A percentile compares a stretch with the other conserved stretches of the same genome.
Evolutionary conservation across 1,284 basidiomycete genomes (phyloP).

Genomic region (Bondarzewia mesenterica): DNA sequence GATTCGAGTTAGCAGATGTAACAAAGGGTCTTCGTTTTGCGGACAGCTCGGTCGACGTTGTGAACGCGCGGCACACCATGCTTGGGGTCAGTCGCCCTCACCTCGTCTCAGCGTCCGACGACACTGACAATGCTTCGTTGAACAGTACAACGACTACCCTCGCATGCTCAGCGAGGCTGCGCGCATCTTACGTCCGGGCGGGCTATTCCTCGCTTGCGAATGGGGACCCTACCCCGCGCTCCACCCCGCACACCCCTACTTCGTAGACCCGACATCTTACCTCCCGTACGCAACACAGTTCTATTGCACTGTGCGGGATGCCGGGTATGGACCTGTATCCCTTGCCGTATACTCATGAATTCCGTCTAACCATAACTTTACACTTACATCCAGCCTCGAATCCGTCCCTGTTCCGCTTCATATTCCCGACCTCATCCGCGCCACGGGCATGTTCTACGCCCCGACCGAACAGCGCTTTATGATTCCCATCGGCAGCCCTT

Average conservation of each 20-base stretch:
- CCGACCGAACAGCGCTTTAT: conserved; percentile 6
- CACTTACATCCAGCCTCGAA: background rate
- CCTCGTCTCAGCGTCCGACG: background rate
- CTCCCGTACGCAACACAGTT: conserved; percentile 7
- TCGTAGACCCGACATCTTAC: background rate
- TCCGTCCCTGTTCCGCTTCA: conserved; percentile 4
- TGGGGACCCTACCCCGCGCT: conserved; percentile 39
- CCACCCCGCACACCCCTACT: conserved; percentile 12
- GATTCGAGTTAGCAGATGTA: conserved; percentile 58
- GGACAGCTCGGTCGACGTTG: conserved; percentile 46
- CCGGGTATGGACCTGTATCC: background rate
- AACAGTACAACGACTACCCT: conserved; percentile 42
- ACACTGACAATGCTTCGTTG: background rate
- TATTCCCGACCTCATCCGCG: conserved; percentile 7
- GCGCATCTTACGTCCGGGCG: conserved; percentile 54
- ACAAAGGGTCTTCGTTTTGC: conserved; percentile 39
- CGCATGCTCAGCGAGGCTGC: conserved; percentile 44
- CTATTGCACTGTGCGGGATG: background rate
- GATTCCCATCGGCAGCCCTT: conserved; percentile 10
- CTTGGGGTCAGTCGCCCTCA: conserved; percentile 43
- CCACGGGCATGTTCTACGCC: conserved; percentile 5
- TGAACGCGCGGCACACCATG: conserved; percentile 50
- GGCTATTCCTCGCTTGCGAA: conserved; percentile 59
- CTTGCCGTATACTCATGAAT: background rate
- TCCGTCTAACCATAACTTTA: background rate